Conservation (phyloP, 2,329 filamentous ascomycete genomes). For the Colletotrichum somersetense region DNA sequence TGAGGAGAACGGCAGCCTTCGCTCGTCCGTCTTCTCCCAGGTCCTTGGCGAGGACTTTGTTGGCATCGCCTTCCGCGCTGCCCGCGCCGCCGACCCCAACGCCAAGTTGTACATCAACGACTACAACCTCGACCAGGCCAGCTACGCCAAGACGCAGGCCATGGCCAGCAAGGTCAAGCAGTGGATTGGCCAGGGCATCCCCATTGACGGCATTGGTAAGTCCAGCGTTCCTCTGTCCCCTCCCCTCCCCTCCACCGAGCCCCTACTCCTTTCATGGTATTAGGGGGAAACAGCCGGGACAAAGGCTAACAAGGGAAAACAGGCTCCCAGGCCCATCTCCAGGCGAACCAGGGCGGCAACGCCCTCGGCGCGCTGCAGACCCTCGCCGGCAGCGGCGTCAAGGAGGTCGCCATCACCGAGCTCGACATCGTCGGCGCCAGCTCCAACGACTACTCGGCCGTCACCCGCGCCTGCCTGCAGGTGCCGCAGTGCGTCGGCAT, state of each 20-base stretch:
- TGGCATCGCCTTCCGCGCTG: constrained; percentile 76
- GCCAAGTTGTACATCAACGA: constrained; percentile 84
- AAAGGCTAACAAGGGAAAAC: neutral
- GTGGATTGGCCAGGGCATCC: constrained; percentile 72
- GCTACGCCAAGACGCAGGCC: constrained; percentile 67
- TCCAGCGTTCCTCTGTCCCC: neutral
- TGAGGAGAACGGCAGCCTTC: constrained; percentile 70
- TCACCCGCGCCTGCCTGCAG: constrained; percentile 69
- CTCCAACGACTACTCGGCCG: constrained; percentile 68
- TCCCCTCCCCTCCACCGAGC: too few relatives aligned
- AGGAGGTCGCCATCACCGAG: constrained; percentile 75
- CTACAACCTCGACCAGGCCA: constrained; percentile 74
- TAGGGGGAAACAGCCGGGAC: neutral
- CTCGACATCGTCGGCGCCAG: constrained; percentile 73
- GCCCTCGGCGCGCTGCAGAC: constrained; percentile 63
- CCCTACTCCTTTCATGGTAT: neutral
- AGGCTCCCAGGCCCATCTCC: constrained; percentile 68
- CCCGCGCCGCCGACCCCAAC: constrained; percentile 73
- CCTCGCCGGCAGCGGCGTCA: constrained; percentile 62
- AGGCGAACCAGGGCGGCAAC: constrained; percentile 57
- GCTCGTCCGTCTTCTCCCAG: constrained; percentile 72
- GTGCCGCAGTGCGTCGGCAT: constrained; percentile 73
- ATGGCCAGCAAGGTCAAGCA: constrained; percentile 72
- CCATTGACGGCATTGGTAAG: constrained; percentile 72
- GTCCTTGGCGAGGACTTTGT: constrained; percentile 80